Percentiles rank a stretch among this genome's conserved stretches.
Conservation (phyloP, 1,139 yeast species). For the Pichia sp. region DNA sequence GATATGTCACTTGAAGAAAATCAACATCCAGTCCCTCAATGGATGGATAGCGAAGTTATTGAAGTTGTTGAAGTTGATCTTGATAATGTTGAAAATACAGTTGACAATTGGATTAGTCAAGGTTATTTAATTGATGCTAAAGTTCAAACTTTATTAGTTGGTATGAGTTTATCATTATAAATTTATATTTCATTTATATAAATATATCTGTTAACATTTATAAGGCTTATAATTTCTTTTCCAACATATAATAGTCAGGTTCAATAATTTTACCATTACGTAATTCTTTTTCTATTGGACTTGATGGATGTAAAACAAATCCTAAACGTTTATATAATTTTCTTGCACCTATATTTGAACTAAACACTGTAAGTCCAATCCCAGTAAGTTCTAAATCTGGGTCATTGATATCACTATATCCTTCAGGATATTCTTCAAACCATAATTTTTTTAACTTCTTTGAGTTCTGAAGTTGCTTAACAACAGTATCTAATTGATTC, state of each 20-base stretch:
- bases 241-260: slow-evolving; percentile 38
- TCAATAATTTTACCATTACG: slow-evolving; percentile 35
- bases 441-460: slow-evolving; percentile 11
- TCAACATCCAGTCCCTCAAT: slow-evolving; percentile 57
- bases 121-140: slow-evolving; percentile 84
- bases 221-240: too few species aligned
- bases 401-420: slow-evolving; percentile 3
- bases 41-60: slow-evolving; percentile 87
- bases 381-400: slow-evolving; percentile 23
- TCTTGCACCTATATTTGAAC: slow-evolving; percentile 38
- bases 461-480: slow-evolving; percentile 19
- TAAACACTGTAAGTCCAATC: slow-evolving; percentile 46
- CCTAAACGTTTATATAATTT: slow-evolving; percentile 35
- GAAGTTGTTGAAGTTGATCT: slow-evolving; percentile 73
- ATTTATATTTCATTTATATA: background rate
- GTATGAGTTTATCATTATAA: slow-evolving; percentile 28
- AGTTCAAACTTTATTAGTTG: slow-evolving; percentile 79
- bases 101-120: slow-evolving; percentile 46
- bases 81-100: slow-evolving; percentile 45
- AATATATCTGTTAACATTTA: too few species aligned
- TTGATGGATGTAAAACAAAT: slow-evolving; percentile 4
- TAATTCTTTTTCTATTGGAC: slow-evolving; percentile 31
- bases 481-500: slow-evolving; percentile 31
- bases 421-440: slow-evolving; percentile 7
- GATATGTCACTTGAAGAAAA: slow-evolving; percentile 66